Base-by-base conservation (phyloP, 345 rosid species). In the Linum tenue region DNA sequence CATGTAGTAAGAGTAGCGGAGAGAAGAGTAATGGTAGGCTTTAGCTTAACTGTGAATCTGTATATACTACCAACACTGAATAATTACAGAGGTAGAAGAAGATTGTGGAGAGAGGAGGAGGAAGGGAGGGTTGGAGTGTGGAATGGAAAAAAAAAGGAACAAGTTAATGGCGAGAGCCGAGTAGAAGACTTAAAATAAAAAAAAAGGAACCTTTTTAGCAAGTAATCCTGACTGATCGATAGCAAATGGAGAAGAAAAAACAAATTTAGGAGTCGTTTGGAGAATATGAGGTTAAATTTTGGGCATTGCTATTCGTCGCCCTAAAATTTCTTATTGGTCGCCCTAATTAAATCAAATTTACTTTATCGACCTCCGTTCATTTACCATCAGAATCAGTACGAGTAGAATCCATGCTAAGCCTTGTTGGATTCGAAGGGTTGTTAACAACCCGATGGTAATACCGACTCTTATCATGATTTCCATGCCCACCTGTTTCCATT, bases 381-480 rank as follows among this genome's bases (percentile, higher is more conserved):
- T n/a, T n/a, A n/a, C n/a, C n/a, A n/a, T 94, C 56, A 97, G 99
- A 67, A 89, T 89, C 77, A 91, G 99, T 75, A 91, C 97, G 11
- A 83, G 97, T 71, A 82, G 96, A 76, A 95, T 95, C 65, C 99
- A 95, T 74, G 99, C 99, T 11, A 5, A 97, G 99, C 66, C 97
- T 97, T 53, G 99, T 95, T 1, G 99, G 97, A 55, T 96, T 95
- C 7, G 99, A 89, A 79, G 99, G 99, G 65, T 62, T 95, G 76
- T 73, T 95, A 62, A 95, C 99, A 16, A 95, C 97, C 59, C 77
- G 87, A 91, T 95, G 99, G 99, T 95, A 83, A 56, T n/a, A n/a
- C n/a, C n/a, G 73, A 3, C 56, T 48, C 66, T 40, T 38, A 59
- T 44, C 60, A 15, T 17, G 12, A 51, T 40, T 7, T 17, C 6